Evolutionary conservation across 2,329 filamentous ascomycete species (phyloP).

Genomic region (Cryphonectria japonica): DNA sequence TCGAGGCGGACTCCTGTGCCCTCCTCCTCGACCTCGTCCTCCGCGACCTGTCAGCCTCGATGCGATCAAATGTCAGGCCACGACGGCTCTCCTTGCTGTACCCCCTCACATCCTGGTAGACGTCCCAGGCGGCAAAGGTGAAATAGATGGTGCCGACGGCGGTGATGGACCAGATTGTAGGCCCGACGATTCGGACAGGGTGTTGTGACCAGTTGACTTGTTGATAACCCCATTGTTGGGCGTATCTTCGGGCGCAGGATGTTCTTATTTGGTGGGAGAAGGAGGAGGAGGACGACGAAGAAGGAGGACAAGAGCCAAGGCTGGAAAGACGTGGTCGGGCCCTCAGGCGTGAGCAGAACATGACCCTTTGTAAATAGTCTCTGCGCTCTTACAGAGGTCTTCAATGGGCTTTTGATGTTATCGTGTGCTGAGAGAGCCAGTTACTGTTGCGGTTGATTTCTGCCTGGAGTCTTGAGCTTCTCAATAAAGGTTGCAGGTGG

Average conservation of each 20-base stretch:
- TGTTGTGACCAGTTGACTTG: background rate
- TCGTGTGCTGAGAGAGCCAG: background rate
- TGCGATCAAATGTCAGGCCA: conserved; percentile 20
- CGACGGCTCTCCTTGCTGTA: conserved; percentile 13
- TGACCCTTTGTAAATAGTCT: background rate
- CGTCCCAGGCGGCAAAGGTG: conserved; percentile 19
- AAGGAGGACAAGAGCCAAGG: background rate
- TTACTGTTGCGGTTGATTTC: background rate
- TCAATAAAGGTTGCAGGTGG: background rate
- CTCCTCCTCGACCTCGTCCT: background rate
- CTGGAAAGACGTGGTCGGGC: background rate
- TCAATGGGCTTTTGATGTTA: background rate
- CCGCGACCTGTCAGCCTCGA: conserved; percentile 20
- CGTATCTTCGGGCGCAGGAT: conserved; percentile 1
- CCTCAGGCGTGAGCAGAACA: conserved; percentile 11
- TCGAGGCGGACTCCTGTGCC: background rate
- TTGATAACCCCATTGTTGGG: background rate
- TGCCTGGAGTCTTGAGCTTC: background rate
- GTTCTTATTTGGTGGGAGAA: background rate
- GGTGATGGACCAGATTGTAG: conserved; percentile 31
- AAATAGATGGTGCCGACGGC: conserved; percentile 30
- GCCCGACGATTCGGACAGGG: conserved; percentile 31
- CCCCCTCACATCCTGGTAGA: conserved; percentile 18
- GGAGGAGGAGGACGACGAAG: background rate
- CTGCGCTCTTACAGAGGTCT: background rate